A percentile compares a stretch with the other conserved stretches of the same genome.
These are phyloP conservation scores for Skeletonema potamos DNA, from an alignment of 108 stramenopile species.

Conservation along the genomic window DNA sequence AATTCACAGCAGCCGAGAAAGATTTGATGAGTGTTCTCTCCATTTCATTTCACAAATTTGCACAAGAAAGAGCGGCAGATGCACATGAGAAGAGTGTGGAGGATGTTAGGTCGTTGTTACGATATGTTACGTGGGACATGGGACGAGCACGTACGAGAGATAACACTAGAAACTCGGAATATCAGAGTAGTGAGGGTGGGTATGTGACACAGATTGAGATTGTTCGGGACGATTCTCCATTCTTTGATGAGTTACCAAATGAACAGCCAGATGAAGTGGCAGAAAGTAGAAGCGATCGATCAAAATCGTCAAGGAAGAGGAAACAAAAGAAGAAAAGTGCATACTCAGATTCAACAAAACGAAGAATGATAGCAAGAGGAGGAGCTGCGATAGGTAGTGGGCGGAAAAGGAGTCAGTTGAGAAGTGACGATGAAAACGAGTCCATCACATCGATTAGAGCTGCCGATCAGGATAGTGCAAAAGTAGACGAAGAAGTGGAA, in stretches of 20 bases:
- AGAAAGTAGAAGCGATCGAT: background rate
- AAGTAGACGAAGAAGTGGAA: conserved; percentile 18
- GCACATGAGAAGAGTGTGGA: conserved; percentile 14
- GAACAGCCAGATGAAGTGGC: background rate
- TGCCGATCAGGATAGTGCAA: background rate
- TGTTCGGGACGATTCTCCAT: conserved; percentile 1
- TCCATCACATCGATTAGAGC: background rate
- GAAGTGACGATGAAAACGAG: background rate
- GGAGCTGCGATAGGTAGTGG: conserved; percentile 16
- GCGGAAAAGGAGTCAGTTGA: background rate
- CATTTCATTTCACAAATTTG: conserved; percentile 20
- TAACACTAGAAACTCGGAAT: background rate
- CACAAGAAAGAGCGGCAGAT: conserved; percentile 5
- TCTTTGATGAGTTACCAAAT: background rate
- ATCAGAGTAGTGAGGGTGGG: conserved; percentile 5
- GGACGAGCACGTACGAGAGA: conserved; percentile 18
- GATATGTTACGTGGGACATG: conserved; percentile 37
- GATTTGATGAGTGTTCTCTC: conserved; percentile 13
- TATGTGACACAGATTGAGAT: conserved; percentile 25
- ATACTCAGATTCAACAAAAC: background rate
- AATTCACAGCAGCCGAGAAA: conserved; percentile 7
- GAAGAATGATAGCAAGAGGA: conserved; percentile 11
- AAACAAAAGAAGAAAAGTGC: conserved; percentile 9
- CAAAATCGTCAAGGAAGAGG: background rate
- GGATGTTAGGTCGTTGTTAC: conserved; percentile 21